phyloP scores from a whole-genome alignment of 1,139 yeast species.

The Debaryomycetaceae sp. region DNA sequence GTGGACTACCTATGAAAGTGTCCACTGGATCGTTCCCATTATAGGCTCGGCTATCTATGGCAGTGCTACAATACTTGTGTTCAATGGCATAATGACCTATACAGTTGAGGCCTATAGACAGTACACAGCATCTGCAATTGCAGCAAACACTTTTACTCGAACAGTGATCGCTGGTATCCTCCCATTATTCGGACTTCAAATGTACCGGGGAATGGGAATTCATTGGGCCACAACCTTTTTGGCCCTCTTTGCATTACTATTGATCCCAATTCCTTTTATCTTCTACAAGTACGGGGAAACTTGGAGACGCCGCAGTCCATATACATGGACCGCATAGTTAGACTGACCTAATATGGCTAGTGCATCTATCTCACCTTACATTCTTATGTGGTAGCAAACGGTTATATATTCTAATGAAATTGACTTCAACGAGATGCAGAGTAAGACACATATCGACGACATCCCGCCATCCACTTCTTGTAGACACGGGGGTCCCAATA shows the following conservation, averaged over 20 bases:
- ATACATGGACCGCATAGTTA: constrained; percentile 17
- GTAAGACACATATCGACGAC: too few species aligned
- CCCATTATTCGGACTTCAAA: constrained; percentile 36
- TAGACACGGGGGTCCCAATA: too few species aligned
- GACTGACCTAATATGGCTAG: too few species aligned
- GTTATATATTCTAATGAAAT: too few species aligned
- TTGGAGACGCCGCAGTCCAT: constrained; percentile 22
- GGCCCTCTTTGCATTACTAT: constrained; percentile 26
- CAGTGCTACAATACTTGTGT: constrained; percentile 36
- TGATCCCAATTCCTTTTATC: constrained; percentile 37
- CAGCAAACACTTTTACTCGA: constrained; percentile 37
- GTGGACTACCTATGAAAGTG: constrained; percentile 33
- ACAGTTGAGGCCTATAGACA: constrained; percentile 39
- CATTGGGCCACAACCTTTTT: constrained; percentile 43
- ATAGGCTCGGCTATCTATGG: constrained; percentile 37
- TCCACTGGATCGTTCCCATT: constrained; percentile 42
- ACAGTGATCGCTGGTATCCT: constrained; percentile 37
- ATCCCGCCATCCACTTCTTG: too few species aligned
- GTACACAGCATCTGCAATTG: constrained; percentile 41
- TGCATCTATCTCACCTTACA: too few species aligned
- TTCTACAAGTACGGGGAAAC: constrained; percentile 33
- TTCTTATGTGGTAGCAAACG: too few species aligned
- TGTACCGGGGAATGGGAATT: constrained; percentile 33
- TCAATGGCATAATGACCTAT: constrained; percentile 36
- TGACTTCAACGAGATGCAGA: too few species aligned